Conservation (phyloP, 495 filamentous ascomycete species). For the Trichoderma parareesei region DNA sequence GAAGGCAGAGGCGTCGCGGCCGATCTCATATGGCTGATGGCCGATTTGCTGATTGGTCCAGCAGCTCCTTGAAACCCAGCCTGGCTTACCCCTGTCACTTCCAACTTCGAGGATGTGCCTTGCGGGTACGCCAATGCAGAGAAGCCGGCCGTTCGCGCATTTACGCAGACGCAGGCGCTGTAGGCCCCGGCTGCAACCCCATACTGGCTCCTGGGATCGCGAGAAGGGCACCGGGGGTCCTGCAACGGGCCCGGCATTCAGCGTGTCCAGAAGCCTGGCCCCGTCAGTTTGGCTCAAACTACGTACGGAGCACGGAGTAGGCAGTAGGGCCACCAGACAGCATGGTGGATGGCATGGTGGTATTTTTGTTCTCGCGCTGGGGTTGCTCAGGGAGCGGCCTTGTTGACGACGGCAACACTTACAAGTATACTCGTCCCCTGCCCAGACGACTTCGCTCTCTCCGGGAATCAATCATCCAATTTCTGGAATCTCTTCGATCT, state of each 20-base stretch:
- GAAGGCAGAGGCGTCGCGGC: conserved; percentile 6
- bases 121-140: conserved; percentile 10
- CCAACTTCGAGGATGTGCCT: not conserved
- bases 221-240: not conserved
- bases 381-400: conserved; percentile 4
- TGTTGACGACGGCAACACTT: not conserved
- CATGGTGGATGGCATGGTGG: not conserved
- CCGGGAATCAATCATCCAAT: not conserved
- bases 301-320: conserved; percentile 9
- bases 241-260: conserved; percentile 1
- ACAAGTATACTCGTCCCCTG: conserved; percentile 3
- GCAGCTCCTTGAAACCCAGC: conserved; percentile 8
- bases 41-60: conserved; percentile 4
- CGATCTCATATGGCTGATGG: not conserved
- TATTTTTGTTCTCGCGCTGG: not conserved
- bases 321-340: not conserved
- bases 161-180: not conserved
- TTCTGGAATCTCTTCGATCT: conserved; percentile 1
- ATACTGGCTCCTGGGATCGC: conserved; percentile 1
- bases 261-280: not conserved
- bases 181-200: conserved; percentile 4
- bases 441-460: conserved; percentile 4
- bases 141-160: not conserved
- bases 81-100: not conserved
- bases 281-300: conserved; percentile 8